Base-by-base conservation (phyloP, 129 eudicot genomes). In the Chrysanthemum makinoi region DNA sequence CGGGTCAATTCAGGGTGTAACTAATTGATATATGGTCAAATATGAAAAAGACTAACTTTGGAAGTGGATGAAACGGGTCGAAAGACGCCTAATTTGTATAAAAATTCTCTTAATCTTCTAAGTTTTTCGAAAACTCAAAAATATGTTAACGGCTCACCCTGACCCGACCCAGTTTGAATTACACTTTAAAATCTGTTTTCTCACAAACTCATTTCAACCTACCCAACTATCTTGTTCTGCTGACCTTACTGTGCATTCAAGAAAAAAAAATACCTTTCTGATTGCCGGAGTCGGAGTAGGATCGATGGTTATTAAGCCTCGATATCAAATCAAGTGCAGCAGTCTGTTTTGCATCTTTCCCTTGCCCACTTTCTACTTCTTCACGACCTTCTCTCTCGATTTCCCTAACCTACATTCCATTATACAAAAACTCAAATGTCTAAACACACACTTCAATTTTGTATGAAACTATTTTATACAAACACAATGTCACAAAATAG, bases 301-400 rank as follows among this genome's bases (percentile, higher is more conserved):
- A 77, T 1, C 78, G 95, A 52, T 79, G 72, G 70, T 88, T 84
- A 66, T 85, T 91, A 75, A 88, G 73, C 82, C 94, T 83, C 16
- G 92, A 82, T 72, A 85, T 85, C 18, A 92, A 86, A 75, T 85
- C 89, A 77, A 86, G 83, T 14, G 98, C 98, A 79, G 87, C 86
- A 66, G 94, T 77, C 67, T 86, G 96, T 78, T 89, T 92, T 43
- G 78, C 80, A 74, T 84, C 98, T 82, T 80, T 86, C 50, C 86
- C 94, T 82, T 82, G 85, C 70, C 57, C 79, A 3, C 80, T 47
- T 66, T 84, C 89, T 50, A 87, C 70, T 73, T 89, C 87, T 22
- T 73, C 86, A 70, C 20, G 49, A 5, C 75, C 83, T 73, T 92
- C 96, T 66, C 65, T 77, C 79, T 87, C 82, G 75, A 92, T 86